Evolutionary conservation across 2,329 filamentous ascomycete genomes (phyloP).

Genomic region (Penicillium oxalicum): DNA sequence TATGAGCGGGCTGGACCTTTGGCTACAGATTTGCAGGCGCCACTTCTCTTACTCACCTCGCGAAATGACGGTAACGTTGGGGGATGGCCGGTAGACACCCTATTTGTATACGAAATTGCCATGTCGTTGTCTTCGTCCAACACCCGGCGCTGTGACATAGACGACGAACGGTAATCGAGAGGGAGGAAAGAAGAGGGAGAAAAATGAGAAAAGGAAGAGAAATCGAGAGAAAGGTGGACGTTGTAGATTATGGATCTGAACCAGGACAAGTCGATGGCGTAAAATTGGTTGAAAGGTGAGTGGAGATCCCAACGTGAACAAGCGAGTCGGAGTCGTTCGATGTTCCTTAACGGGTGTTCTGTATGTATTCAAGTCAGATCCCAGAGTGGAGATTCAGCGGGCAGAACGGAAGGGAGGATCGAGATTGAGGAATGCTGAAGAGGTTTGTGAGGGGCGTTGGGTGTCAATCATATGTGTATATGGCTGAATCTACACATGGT

Average conservation of each 20-base stretch:
- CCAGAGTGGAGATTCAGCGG: background rate
- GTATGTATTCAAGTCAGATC: too few relatives aligned
- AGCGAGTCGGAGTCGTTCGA: background rate
- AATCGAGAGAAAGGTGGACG: background rate
- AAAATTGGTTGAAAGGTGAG: too few relatives aligned
- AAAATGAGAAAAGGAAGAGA: background rate
- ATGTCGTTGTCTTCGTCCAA: slow-evolving; percentile 33
- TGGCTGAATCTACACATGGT: too few relatives aligned
- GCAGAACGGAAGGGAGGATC: background rate
- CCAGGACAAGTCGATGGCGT: too few relatives aligned
- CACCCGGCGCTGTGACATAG: slow-evolving; percentile 34
- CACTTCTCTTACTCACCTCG: slow-evolving; percentile 25
- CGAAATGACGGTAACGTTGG: slow-evolving; percentile 36
- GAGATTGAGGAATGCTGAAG: background rate
- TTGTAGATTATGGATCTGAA: too few relatives aligned
- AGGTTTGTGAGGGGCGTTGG: background rate
- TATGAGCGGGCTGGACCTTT: background rate
- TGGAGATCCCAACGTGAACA: background rate
- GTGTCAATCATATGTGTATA: background rate
- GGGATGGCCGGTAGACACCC: slow-evolving; percentile 27
- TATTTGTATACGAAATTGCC: slow-evolving; percentile 35
- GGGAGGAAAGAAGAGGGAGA: background rate
- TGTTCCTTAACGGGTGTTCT: background rate
- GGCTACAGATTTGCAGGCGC: too few relatives aligned
- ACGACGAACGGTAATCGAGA: slow-evolving; percentile 12